Evolutionary conservation across 2,329 filamentous ascomycete genomes (phyloP), one percentile per base, ranked within the genome.

Genomic region (Penicillium sp.): DNA sequence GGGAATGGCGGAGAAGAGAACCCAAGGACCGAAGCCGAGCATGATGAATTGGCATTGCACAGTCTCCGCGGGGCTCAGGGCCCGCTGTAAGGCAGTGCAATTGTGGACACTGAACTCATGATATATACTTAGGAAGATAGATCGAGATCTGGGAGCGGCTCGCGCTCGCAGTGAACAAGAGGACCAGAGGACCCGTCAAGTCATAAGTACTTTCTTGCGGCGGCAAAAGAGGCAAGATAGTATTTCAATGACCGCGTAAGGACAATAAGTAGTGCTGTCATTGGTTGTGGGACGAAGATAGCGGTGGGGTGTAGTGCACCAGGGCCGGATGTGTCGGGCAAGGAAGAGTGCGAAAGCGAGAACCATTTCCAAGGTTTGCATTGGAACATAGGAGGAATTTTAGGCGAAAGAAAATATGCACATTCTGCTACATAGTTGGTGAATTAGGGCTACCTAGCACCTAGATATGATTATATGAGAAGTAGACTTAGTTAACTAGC

Each of bases 11-110:
- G 65, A 40, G 66, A 66, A 46, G 65, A 64, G 20, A 58, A 60
- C 40, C 62, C 56, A 52, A 54, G 53, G n/a, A 46, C 60, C 12
- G 54, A 58, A 29, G 54, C 51, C 33, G 71, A 72, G 23, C 63
- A 66, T 23, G 68, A 72, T 53, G 69, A 71, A 23, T 58, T 75
- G 47, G 69, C 67, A 15, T 55, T 75, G 56, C 64, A 64, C 50
- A 74, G 67, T 57, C 64, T 74, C 46, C 59, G 65, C 40, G 66
- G 66, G 9, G 44, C 49, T 15, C 60, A 58, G 46, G 53, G 54
- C 32, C 49, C 58, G 29, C 54, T 60, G 46, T 60, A 55, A 56
- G 50, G 46, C 44, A 28, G 46, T 33, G n/a, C 31, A 33, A 18
- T 6, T n/a, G 10, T 33, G 31, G 31, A 33, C 33, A 8, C 6